Evolutionary conservation across 108 stramenopile species (phyloP).

Genomic region (Nitzschia putrida): DNA sequence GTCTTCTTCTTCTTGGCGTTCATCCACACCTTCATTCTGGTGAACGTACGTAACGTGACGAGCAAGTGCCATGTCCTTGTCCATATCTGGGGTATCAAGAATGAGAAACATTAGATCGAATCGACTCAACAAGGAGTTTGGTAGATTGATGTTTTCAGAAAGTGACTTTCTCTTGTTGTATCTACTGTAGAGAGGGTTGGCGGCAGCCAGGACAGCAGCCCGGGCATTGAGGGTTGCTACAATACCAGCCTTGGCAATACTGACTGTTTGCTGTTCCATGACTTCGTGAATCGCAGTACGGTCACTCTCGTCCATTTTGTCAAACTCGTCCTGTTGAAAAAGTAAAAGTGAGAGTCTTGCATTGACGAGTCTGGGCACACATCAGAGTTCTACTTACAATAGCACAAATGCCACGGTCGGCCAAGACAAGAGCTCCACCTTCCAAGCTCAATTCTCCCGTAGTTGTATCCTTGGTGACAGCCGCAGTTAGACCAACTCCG

Average conservation of each 20-base stretch:
- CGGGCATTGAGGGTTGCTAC: conserved; percentile 98
- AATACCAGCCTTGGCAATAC: conserved; percentile 98
- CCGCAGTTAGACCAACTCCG: conserved; percentile 98
- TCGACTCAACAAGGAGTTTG: conserved; percentile 95
- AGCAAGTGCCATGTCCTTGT: conserved; percentile 93
- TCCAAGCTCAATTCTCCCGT: conserved; percentile 98
- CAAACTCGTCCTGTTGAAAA: conserved; percentile 83
- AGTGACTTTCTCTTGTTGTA: conserved; percentile 88
- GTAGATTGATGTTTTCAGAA: conserved; percentile 96
- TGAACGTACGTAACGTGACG: conserved; percentile 98
- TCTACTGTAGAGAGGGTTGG: conserved; percentile 96
- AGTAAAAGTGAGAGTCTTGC: not conserved
- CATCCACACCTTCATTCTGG: conserved; percentile 84
- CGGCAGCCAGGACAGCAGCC: conserved; percentile 96
- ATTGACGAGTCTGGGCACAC: not conserved
- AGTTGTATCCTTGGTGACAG: conserved; percentile 89
- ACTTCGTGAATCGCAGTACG: conserved; percentile 99
- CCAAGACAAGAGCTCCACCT: conserved; percentile 98
- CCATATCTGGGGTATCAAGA: conserved; percentile 88
- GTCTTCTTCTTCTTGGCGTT: conserved; percentile 40
- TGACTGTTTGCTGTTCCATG: conserved; percentile 99
- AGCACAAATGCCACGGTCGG: conserved; percentile 97
- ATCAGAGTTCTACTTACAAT: conserved; percentile 55
- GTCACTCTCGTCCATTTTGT: conserved; percentile 97
- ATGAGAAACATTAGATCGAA: conserved; percentile 99